Base-by-base conservation (phyloP, 805 yeast genomes). In the Saccharomyces kudriavzevii region DNA sequence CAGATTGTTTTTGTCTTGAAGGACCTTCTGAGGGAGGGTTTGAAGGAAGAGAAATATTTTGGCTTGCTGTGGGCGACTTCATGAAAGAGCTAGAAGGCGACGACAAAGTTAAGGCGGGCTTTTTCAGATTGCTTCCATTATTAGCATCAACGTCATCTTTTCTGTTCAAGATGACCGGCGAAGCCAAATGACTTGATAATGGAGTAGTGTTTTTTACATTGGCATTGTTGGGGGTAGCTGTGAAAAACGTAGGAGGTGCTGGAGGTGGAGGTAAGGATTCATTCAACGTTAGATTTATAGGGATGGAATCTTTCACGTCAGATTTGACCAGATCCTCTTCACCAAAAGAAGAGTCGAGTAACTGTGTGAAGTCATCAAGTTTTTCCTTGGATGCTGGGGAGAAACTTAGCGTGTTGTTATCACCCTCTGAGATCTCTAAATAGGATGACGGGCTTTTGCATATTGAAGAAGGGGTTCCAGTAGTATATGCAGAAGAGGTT, bases 351-450 rank as follows among this genome's bases (percentile, higher is more conserved):
- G 58, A 51, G 26, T 65, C 64, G 24, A 68, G 43, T 49, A 65
- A 55, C 28, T 66, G 63, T 2, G 68, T 59, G 49, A 65, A 65
- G 40, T 56, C 64, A 48, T 56, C 58, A 28, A 66, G 45, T 26
- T 63, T 66, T 13, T 58, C 67, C 40, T 61, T 65, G 1, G 68
- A 63, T 8, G 62, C 56, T 8, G 70, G 70, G 5, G 71, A 68
- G 24, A 53, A 65, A 64, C 14, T 62, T 65, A 11, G 54, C n/a
- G n/a, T 31, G 3, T 22, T 35, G 26, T 20, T 13, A 13, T 6
- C 20, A 20, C 10, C 40, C 29, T 8, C 29, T n/a, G 4, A 28
- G 24, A 20, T 31, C 10, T 31, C 28, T 24, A 50, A 30, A 25
- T 48, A 40, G 4, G 52, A 47, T n/a, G 48, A 24, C 10, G 59